Conservation (phyloP, 257 asterid species). For the Ophiorrhiza pumila region DNA sequence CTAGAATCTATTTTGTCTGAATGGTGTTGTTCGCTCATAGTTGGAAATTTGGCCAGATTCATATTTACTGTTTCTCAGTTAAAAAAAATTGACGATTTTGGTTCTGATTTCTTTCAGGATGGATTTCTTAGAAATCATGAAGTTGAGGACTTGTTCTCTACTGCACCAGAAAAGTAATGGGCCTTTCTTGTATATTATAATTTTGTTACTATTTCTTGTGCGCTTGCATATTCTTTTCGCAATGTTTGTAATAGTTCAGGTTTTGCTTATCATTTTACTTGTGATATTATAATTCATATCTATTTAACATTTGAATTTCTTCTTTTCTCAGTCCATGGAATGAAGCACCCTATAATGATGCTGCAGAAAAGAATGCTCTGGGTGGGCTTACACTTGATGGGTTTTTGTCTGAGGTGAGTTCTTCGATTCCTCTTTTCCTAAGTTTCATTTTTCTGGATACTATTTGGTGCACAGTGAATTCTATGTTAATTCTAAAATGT, state of each 20-base stretch:
- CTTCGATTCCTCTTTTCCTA: background rate
- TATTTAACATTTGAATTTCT: conserved; percentile 12
- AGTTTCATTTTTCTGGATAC: background rate
- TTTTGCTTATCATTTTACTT: background rate
- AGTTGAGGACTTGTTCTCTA: conserved; percentile 91
- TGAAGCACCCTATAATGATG: conserved; percentile 81
- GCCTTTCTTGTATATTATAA: conserved; percentile 15
- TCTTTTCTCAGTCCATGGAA: conserved; percentile 69
- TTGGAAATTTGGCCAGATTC: background rate
- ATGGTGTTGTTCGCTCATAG: background rate
- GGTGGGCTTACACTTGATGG: conserved; percentile 84
- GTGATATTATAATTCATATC: background rate
- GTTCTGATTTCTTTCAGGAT: conserved; percentile 58
- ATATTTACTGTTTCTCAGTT: conserved; percentile 8
- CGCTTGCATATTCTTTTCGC: background rate
- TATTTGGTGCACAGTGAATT: background rate
- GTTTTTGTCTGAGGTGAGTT: conserved; percentile 74
- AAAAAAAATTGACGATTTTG: conserved; percentile 21
- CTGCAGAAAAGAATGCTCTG: conserved; percentile 79
- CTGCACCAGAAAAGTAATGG: conserved; percentile 93
- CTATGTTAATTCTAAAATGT: background rate
- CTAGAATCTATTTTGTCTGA: background rate
- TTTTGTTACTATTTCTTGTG: background rate
- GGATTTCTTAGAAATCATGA: conserved; percentile 78
- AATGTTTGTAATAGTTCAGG: background rate